These are phyloP conservation scores for Pouteria campechiana DNA, from an alignment of 179 eudicot genomes.

Conservation along the genomic window DNA sequence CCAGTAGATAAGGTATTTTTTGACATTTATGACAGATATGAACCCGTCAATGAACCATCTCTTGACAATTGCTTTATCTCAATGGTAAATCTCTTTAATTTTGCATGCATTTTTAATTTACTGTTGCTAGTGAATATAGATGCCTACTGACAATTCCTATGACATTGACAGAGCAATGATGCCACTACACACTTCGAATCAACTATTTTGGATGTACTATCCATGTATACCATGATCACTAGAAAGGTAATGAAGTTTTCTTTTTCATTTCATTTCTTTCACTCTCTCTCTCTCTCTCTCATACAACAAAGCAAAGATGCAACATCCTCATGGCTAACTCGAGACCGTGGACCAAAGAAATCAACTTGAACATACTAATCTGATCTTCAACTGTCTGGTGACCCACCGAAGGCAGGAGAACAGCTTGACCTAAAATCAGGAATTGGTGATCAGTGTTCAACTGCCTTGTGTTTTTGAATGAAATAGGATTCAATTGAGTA, in stretches of 20 bases:
- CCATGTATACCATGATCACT: constrained; percentile 56
- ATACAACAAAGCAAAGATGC: too few species aligned
- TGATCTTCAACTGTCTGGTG: too few species aligned
- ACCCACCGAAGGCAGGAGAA: too few species aligned
- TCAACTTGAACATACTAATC: too few species aligned
- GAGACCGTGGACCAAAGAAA: too few species aligned
- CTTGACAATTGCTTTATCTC: constrained; percentile 76
- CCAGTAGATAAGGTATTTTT: constrained; percentile 74
- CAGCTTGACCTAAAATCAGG: too few species aligned
- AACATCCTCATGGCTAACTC: too few species aligned
- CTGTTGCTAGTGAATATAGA: too few species aligned
- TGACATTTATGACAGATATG: constrained; percentile 74
- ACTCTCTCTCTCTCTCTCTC: neutral
- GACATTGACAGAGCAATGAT: constrained; percentile 49
- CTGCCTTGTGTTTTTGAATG: too few species aligned
- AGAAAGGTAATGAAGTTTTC: constrained; percentile 37
- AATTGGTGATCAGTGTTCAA: too few species aligned
- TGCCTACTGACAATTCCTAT: constrained; percentile 1
- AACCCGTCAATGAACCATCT: constrained; percentile 74
- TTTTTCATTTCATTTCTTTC: neutral
- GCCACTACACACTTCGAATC: constrained; percentile 75
- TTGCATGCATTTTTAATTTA: constrained; percentile 1
- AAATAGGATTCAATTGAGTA: too few species aligned
- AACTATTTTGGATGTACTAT: constrained; percentile 49
- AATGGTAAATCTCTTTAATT: constrained; percentile 25